Percentiles rank a stretch among this genome's conserved stretches.
Conservation (phyloP, 768 basidiomycete genomes). For the Kwoniella bestiolae region DNA sequence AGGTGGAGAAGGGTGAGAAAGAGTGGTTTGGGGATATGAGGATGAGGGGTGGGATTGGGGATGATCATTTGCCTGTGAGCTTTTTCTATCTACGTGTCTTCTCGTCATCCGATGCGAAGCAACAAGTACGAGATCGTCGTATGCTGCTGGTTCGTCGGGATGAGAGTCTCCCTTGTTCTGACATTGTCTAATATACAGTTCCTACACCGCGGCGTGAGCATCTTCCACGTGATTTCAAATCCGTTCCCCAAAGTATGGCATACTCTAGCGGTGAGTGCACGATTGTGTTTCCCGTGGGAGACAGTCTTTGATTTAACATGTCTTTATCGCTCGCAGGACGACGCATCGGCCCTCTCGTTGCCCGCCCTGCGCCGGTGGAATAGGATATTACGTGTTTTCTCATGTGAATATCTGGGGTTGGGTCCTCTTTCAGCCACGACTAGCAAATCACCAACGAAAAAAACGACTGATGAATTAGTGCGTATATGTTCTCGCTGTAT, state of each 20-base stretch:
- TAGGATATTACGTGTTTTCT: slow-evolving; percentile 80
- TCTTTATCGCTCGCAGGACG: slow-evolving; percentile 66
- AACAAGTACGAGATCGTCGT: too few relatives aligned
- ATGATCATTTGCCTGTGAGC: slow-evolving; percentile 81
- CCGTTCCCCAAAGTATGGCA: slow-evolving; percentile 95
- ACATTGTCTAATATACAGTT: too few relatives aligned
- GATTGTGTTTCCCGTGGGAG: too few relatives aligned
- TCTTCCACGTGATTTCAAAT: slow-evolving; percentile 85
- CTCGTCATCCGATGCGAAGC: too few relatives aligned
- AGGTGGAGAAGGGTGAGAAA: slow-evolving; percentile 35
- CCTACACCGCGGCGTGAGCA: slow-evolving; percentile 74
- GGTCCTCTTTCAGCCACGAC: slow-evolving; percentile 17
- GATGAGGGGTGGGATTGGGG: slow-evolving; percentile 66
- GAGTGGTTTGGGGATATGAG: slow-evolving; percentile 44
- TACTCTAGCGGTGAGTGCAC: slow-evolving; percentile 66
- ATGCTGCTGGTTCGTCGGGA: too few relatives aligned
- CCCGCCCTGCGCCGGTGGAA: slow-evolving; percentile 89
- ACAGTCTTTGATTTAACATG: background rate
- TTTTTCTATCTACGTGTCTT: background rate
- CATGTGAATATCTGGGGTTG: slow-evolving; percentile 81
- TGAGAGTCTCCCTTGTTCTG: too few relatives aligned
- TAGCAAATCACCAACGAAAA: background rate
- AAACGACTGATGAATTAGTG: slow-evolving; percentile 6
- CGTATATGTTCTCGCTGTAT: background rate
- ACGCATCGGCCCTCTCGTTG: slow-evolving; percentile 80